Conservation (phyloP, 2,329 filamentous ascomycete species). For the Ceratocystiopsis minuta region DNA sequence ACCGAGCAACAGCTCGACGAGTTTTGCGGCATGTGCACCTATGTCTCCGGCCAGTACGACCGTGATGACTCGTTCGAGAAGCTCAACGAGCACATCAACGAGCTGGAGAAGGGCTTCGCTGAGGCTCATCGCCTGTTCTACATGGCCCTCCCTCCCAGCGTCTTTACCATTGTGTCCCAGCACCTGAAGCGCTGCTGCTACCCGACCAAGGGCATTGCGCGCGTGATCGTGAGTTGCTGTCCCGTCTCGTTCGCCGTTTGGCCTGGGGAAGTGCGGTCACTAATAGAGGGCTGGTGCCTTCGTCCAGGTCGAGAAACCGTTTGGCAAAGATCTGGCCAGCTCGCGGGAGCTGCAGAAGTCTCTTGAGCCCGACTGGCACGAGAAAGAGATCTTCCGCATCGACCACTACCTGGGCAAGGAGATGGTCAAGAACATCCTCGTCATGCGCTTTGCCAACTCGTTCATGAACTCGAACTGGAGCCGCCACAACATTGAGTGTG, state of each 20-base stretch:
- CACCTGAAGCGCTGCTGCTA: constrained; percentile 97
- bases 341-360: constrained; percentile 90
- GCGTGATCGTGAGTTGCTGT: constrained; percentile 55
- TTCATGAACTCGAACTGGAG: constrained; percentile 99
- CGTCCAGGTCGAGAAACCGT: constrained; percentile 85
- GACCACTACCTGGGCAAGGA: constrained; percentile 99
- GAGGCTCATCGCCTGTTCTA: constrained; percentile 93
- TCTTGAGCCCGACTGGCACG: constrained; percentile 92
- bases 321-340: constrained; percentile 89
- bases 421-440: constrained; percentile 99
- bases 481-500: constrained; percentile 96
- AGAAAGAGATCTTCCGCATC: constrained; percentile 97
- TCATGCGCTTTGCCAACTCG: constrained; percentile 93
- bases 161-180: constrained; percentile 95
- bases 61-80: constrained; percentile 83
- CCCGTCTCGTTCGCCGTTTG: too few relatives aligned
- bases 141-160: constrained; percentile 94
- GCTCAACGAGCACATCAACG: constrained; percentile 69
- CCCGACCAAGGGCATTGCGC: constrained; percentile 71
- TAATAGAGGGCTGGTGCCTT: too few relatives aligned
- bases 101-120: constrained; percentile 63
- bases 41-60: constrained; percentile 95
- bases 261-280: too few relatives aligned
- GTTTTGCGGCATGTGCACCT: constrained; percentile 76
- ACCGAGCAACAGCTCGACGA: constrained; percentile 87